Percentiles rank a stretch among this genome's conserved stretches.
Evolutionary conservation across 345 rosid genomes (phyloP).

Genomic region (Adansonia digitata): DNA sequence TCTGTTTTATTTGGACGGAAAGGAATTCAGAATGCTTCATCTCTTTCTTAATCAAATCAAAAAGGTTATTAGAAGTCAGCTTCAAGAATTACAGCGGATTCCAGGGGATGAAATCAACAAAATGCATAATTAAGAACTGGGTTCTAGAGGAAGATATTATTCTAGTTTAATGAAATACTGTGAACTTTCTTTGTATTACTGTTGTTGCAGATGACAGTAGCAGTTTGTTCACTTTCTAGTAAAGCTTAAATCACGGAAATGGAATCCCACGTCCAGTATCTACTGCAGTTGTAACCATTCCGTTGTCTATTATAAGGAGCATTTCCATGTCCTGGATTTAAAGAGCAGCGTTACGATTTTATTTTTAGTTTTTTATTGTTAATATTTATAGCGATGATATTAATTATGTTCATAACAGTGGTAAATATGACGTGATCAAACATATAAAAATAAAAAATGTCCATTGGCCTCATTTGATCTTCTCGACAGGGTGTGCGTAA

Average conservation of each 20-base stretch:
- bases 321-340: too few species aligned
- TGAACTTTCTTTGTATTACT: neutral
- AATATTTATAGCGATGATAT: too few species aligned
- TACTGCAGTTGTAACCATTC: conserved; percentile 51
- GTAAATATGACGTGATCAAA: too few species aligned
- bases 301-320: conserved; percentile 43
- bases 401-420: too few species aligned
- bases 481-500: conserved; percentile 64
- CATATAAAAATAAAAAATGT: too few species aligned
- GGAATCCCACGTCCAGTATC: conserved; percentile 60
- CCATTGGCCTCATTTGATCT: conserved; percentile 45
- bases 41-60: neutral
- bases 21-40: neutral
- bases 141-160: neutral
- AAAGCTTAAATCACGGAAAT: neutral
- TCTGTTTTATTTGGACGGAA: neutral
- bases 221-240: neutral
- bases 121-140: neutral
- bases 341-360: too few species aligned
- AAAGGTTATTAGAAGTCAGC: neutral
- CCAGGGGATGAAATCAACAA: neutral
- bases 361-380: too few species aligned
- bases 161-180: neutral
- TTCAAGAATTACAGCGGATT: neutral
- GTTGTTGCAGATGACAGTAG: neutral